Conservation (phyloP, 148 eudicot species). For the Linanthus parryae region DNA sequence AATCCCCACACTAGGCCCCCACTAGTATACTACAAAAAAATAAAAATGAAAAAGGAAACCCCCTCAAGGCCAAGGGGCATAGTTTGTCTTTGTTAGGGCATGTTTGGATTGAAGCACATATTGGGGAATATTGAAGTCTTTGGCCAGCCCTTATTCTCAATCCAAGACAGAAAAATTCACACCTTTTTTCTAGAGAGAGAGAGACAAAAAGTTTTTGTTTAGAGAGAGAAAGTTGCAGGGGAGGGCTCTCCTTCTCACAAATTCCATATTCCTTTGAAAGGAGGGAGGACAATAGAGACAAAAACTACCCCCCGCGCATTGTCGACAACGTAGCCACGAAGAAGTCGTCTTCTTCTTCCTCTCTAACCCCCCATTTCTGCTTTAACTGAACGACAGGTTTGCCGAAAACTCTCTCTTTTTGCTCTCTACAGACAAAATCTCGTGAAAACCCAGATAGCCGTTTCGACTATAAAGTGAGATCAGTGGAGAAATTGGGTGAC, state of each 20-base stretch:
- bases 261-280: slow-evolving; percentile 63
- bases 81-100: slow-evolving; percentile 68
- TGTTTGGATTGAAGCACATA: slow-evolving; percentile 51
- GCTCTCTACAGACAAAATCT: neutral
- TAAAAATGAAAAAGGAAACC: no score
- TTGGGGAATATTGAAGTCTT: slow-evolving; percentile 39
- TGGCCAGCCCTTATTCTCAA: slow-evolving; percentile 31
- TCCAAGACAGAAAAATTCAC: slow-evolving; percentile 30
- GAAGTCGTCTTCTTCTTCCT: no score
- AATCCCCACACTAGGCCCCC: slow-evolving; percentile 37
- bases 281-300: slow-evolving; percentile 42
- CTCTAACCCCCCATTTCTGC: neutral
- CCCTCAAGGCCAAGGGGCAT: slow-evolving; percentile 18
- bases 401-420: slow-evolving; percentile 5
- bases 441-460: neutral
- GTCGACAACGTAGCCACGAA: slow-evolving; percentile 30
- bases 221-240: neutral
- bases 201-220: neutral
- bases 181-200: neutral
- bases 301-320: slow-evolving; percentile 50
- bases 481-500: slow-evolving; percentile 3
- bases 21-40: slow-evolving; percentile 47
- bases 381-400: slow-evolving; percentile 13
- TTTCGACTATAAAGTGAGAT: slow-evolving; percentile 7
- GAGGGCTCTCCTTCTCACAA: slow-evolving; percentile 47